phyloP scores from a whole-genome alignment of 2,329 filamentous ascomycete species.

The Raffaelea albimanens region DNA sequence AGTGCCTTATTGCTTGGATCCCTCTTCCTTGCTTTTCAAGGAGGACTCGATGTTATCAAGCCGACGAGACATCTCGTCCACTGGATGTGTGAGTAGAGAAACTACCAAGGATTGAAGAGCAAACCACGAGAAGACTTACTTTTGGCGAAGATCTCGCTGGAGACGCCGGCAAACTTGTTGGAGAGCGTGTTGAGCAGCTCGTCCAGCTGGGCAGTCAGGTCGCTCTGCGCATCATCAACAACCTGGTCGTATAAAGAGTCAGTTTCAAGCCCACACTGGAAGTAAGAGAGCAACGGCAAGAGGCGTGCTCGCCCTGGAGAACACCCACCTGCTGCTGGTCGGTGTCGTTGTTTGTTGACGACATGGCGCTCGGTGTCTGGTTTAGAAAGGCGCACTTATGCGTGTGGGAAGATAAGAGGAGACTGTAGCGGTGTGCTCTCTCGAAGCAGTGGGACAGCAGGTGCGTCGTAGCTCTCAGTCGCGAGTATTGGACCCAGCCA shows the following conservation, averaged over 20 bases:
- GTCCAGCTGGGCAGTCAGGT: slow-evolving; percentile 72
- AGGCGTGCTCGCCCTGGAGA: too few relatives aligned
- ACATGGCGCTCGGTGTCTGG: slow-evolving; percentile 19
- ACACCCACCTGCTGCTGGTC: slow-evolving; percentile 26
- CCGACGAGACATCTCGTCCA: slow-evolving; percentile 88
- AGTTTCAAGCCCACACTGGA: too few relatives aligned
- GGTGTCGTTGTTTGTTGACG: slow-evolving; percentile 27
- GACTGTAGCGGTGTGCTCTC: too few relatives aligned
- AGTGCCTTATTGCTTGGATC: slow-evolving; percentile 8
- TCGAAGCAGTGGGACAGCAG: too few relatives aligned
- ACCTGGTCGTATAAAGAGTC: slow-evolving; percentile 19
- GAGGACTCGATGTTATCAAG: slow-evolving; percentile 75
- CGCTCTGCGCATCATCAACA: slow-evolving; percentile 41
- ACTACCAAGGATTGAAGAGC: too few relatives aligned
- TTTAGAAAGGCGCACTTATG: too few relatives aligned
- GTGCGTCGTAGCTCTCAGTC: too few relatives aligned
- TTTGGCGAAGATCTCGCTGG: slow-evolving; percentile 79
- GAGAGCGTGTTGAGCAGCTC: slow-evolving; percentile 77
- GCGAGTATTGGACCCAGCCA: too few relatives aligned
- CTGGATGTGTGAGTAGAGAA: slow-evolving; percentile 32
- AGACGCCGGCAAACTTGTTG: slow-evolving; percentile 76
- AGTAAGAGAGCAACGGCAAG: not conserved
- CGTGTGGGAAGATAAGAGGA: too few relatives aligned
- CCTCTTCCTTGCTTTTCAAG: slow-evolving; percentile 43
- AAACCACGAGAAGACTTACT: slow-evolving; percentile 42